Percentiles rank a stretch among this genome's conserved stretches.
These are phyloP conservation scores for Ballota nigra DNA, from an alignment of 257 asterid genomes.

Conservation along the genomic window DNA sequence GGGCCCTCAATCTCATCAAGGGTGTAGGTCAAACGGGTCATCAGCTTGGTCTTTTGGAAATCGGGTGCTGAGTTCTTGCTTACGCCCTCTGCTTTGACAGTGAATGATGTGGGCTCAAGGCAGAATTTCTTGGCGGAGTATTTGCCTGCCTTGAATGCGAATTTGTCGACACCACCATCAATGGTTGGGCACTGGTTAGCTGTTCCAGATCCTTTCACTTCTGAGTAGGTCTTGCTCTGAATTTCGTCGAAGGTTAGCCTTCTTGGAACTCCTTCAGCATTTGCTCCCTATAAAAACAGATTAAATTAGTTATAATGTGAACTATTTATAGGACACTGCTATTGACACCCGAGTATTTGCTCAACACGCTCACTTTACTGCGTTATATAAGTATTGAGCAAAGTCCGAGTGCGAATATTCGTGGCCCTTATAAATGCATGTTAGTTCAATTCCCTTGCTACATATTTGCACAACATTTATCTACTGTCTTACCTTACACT, in stretches of 20 bases:
- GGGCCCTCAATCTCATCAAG: slow-evolving; percentile 99
- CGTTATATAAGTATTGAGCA: too few relatives aligned
- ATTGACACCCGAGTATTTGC: too few relatives aligned
- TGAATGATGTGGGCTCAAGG: slow-evolving; percentile 98
- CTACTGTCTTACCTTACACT: not conserved
- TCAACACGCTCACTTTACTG: too few relatives aligned
- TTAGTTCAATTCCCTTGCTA: not conserved
- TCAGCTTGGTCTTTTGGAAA: slow-evolving; percentile 93
- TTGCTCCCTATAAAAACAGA: slow-evolving; percentile 67
- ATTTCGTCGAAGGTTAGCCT: slow-evolving; percentile 86
- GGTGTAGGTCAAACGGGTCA: slow-evolving; percentile 98
- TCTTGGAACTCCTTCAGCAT: slow-evolving; percentile 78
- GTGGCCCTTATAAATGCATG: not conserved
- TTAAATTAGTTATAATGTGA: not conserved
- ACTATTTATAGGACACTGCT: too few relatives aligned
- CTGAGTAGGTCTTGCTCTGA: slow-evolving; percentile 90
- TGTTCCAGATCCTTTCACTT: slow-evolving; percentile 93
- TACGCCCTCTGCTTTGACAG: slow-evolving; percentile 88
- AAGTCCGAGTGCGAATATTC: too few relatives aligned
- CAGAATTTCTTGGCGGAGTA: slow-evolving; percentile 86
- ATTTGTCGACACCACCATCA: slow-evolving; percentile 73
- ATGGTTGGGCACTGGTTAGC: slow-evolving; percentile 99
- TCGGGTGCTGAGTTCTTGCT: slow-evolving; percentile 76
- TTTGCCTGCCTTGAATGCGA: slow-evolving; percentile 79
- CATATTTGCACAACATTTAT: not conserved